These are phyloP conservation scores for Apiotrichum akiyoshidainum DNA, from an alignment of 1,284 basidiomycete species.

Conservation along the genomic window DNA sequence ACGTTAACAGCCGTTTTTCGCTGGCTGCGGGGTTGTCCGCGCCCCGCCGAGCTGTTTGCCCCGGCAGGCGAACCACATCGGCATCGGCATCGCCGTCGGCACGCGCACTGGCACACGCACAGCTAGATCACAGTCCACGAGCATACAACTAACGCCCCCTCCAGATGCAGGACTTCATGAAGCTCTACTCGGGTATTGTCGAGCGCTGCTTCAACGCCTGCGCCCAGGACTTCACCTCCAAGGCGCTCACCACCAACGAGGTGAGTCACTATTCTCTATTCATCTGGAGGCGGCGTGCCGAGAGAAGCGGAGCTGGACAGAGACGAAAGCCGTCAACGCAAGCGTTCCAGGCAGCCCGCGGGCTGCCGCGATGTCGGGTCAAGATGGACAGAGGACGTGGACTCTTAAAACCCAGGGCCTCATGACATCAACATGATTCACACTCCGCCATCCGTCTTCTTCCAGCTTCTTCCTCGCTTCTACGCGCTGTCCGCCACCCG, in stretches of 20 bases:
- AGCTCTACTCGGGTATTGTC: conserved; percentile 91
- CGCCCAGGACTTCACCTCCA: conserved; percentile 95
- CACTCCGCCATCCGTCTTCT: too few species aligned
- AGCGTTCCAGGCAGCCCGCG: too few species aligned
- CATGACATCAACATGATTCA: too few species aligned
- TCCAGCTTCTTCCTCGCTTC: background rate
- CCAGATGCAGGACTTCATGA: conserved; percentile 98
- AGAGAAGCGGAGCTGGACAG: background rate
- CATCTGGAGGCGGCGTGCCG: background rate
- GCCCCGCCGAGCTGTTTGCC: too few species aligned
- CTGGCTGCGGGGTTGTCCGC: too few species aligned
- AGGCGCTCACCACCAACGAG: conserved; percentile 89
- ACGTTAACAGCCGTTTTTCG: background rate
- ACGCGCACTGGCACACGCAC: background rate
- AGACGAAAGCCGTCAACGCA: background rate
- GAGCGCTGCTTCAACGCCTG: conserved; percentile 94
- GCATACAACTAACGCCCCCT: background rate
- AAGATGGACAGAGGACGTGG: too few species aligned
- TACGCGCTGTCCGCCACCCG: background rate
- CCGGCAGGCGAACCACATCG: too few species aligned
- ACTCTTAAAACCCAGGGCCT: too few species aligned
- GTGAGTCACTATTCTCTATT: conserved; percentile 52
- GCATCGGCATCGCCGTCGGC: too few species aligned
- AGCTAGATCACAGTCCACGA: background rate
- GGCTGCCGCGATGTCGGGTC: too few species aligned